Conservation (phyloP, 371 early-diverging fungal species). For the Zopfochytrium polystomum region DNA sequence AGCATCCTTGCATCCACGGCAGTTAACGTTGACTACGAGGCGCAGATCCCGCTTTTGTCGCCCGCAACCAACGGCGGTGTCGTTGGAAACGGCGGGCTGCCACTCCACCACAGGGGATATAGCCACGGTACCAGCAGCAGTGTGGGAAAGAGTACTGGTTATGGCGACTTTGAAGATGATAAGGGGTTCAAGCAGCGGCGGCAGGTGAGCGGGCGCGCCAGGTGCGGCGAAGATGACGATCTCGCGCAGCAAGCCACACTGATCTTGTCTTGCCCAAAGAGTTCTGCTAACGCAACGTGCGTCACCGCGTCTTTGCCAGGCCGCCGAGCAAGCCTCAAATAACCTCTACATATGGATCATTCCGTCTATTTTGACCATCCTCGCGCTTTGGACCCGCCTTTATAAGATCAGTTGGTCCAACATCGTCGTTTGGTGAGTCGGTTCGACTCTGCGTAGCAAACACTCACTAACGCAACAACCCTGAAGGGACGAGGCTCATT, state of each 20-base stretch:
- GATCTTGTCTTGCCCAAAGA: too few relatives aligned
- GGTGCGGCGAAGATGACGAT: too few relatives aligned
- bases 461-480: too few relatives aligned
- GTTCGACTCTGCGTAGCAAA: not conserved
- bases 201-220: slow-evolving; percentile 7
- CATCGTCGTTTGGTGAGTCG: slow-evolving; percentile 76
- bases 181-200: slow-evolving; percentile 18
- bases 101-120: too few relatives aligned
- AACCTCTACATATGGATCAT: slow-evolving; percentile 15
- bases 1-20: too few relatives aligned
- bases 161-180: slow-evolving; percentile 22
- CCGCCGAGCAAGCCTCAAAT: slow-evolving; percentile 3
- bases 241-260: too few relatives aligned
- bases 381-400: slow-evolving; percentile 65
- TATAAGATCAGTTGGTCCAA: slow-evolving; percentile 72
- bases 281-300: not conserved
- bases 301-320: not conserved
- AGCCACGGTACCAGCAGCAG: too few relatives aligned
- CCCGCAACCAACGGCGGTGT: too few relatives aligned
- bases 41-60: too few relatives aligned
- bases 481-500: slow-evolving; percentile 49
- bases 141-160: too few relatives aligned
- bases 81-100: too few relatives aligned
- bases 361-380: slow-evolving; percentile 24
- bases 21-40: too few relatives aligned